Percentiles rank a stretch among this genome's conserved stretches.
phyloP scores from a whole-genome alignment of 148 eudicot species.

The Beta vulgaris region DNA sequence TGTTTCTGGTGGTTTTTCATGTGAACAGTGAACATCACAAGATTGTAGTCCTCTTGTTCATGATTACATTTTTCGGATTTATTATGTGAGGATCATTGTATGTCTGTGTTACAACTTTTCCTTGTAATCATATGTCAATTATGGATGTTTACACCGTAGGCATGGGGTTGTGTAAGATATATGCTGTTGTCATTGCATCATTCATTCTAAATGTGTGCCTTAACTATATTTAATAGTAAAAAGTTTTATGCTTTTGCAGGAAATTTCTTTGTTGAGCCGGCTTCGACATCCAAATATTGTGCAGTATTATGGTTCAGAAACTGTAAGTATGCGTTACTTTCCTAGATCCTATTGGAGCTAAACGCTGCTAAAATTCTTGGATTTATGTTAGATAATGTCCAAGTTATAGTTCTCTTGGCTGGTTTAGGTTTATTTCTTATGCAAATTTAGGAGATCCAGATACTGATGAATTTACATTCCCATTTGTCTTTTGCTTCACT shows the following conservation, averaged over 20 bases:
- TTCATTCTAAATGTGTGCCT: background rate
- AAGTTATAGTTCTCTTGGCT: background rate
- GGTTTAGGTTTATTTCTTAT: background rate
- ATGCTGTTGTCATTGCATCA: background rate
- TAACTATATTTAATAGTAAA: slow-evolving; percentile 1
- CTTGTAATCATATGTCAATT: background rate
- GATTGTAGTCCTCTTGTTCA: background rate
- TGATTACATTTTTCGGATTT: no score
- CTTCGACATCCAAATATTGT: slow-evolving; percentile 93
- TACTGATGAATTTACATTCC: background rate
- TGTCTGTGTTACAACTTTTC: background rate
- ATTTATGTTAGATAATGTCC: background rate
- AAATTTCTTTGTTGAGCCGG: slow-evolving; percentile 72
- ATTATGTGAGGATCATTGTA: background rate
- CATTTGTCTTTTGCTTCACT: background rate
- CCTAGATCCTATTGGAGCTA: background rate
- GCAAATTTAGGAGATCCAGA: background rate
- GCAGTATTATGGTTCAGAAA: slow-evolving; percentile 91
- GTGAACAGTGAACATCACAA: background rate
- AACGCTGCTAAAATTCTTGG: background rate
- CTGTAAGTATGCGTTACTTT: slow-evolving; percentile 43
- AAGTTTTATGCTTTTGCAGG: slow-evolving; percentile 44
- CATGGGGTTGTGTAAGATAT: background rate
- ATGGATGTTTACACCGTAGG: background rate
- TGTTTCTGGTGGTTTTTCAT: no score